A percentile compares a stretch with the other conserved stretches of the same genome.
These are phyloP conservation scores for Geoglossum glabrum DNA, from an alignment of 495 filamentous ascomycete genomes.

Conservation along the genomic window DNA sequence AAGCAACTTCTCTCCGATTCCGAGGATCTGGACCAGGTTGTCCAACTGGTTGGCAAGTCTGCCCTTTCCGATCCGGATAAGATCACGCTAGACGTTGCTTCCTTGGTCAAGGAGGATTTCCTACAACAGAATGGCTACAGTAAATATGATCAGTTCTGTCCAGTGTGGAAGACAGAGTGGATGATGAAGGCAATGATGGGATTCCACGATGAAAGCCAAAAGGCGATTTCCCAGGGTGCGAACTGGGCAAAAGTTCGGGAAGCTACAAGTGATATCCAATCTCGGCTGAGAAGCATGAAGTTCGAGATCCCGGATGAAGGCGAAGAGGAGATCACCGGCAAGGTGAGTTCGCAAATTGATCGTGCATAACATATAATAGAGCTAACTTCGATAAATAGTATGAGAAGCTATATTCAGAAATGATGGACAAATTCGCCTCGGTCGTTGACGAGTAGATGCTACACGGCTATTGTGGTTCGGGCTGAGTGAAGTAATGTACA, in stretches of 20 bases:
- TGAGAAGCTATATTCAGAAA: conserved; percentile 69
- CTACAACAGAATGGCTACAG: conserved; percentile 98
- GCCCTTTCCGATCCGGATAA: conserved; percentile 93
- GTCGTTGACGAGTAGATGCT: conserved; percentile 61
- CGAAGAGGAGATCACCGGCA: conserved; percentile 52
- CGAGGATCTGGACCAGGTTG: conserved; percentile 94
- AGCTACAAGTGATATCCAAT: conserved; percentile 69
- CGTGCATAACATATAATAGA: neutral
- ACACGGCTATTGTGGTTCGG: neutral
- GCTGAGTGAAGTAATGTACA: neutral
- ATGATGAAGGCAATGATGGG: conserved; percentile 99
- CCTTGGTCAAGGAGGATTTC: conserved; percentile 94
- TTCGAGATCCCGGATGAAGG: conserved; percentile 78
- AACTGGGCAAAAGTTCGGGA: conserved; percentile 86
- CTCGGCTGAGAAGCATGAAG: conserved; percentile 71
- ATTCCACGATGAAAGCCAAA: conserved; percentile 94
- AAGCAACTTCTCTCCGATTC: conserved; percentile 82
- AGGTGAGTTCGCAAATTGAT: conserved; percentile 29
- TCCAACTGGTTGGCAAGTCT: conserved; percentile 94
- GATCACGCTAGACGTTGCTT: conserved; percentile 88
- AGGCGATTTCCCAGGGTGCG: conserved; percentile 75
- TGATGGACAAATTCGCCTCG: conserved; percentile 90
- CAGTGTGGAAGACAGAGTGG: conserved; percentile 98
- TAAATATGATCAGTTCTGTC: conserved; percentile 97
- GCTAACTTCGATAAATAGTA: conserved; percentile 32